These are phyloP conservation scores for Linaria vulgaris DNA, from an alignment of 257 asterid genomes.

Conservation along the genomic window DNA sequence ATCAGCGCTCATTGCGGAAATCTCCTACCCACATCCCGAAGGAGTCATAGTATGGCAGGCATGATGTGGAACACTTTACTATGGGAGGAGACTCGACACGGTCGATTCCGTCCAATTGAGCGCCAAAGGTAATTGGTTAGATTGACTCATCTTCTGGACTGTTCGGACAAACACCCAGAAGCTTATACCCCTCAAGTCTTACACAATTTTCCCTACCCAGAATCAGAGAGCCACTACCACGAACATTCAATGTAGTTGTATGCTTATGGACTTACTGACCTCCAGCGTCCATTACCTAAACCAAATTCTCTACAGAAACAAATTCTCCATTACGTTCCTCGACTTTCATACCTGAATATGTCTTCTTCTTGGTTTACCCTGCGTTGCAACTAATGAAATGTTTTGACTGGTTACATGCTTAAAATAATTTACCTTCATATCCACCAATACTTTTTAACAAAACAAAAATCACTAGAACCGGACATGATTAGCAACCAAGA, in stretches of 20 bases:
- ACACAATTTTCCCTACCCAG: neutral
- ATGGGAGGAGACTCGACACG: constrained; percentile 22
- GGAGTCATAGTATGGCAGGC: too few species aligned
- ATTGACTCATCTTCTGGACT: constrained; percentile 20
- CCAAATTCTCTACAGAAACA: constrained; percentile 12
- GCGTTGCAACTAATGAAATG: too few species aligned
- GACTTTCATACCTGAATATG: neutral
- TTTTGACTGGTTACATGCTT: too few species aligned
- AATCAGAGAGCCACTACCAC: constrained; percentile 17
- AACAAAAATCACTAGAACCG: too few species aligned
- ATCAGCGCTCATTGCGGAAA: too few species aligned
- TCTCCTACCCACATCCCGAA: too few species aligned
- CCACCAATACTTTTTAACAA: too few species aligned
- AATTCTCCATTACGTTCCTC: neutral
- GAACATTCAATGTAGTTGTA: constrained; percentile 1
- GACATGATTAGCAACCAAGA: too few species aligned
- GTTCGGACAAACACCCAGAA: constrained; percentile 13
- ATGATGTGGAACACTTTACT: too few species aligned
- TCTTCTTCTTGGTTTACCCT: too few species aligned
- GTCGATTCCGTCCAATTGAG: constrained; percentile 26
- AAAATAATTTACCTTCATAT: too few species aligned
- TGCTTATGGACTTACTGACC: constrained; percentile 6
- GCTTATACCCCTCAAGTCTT: too few species aligned
- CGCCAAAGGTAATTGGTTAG: constrained; percentile 23
- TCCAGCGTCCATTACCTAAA: constrained; percentile 2